These are phyloP conservation scores for Apophysomyces elegans DNA, from an alignment of 371 early-diverging fungal genomes.

Conservation along the genomic window DNA sequence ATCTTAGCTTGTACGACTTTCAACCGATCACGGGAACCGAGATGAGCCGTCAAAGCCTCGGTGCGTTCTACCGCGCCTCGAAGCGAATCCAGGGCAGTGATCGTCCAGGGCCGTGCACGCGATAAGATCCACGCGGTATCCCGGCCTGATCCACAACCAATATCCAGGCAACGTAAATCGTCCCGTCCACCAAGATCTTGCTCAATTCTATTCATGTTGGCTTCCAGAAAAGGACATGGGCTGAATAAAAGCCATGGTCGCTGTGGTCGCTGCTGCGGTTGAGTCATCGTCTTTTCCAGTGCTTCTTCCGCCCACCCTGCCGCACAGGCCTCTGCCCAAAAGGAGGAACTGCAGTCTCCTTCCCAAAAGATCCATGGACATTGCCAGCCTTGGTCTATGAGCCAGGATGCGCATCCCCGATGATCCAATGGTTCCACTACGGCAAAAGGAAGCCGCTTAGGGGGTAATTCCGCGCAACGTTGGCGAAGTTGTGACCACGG, in stretches of 20 bases:
- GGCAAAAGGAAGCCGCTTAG: constrained; percentile 45
- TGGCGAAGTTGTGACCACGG: constrained; percentile 33
- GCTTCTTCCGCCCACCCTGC: constrained; percentile 1
- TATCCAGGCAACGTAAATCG: constrained; percentile 33
- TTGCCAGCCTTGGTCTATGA: constrained; percentile 41
- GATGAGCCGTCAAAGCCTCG: constrained; percentile 21
- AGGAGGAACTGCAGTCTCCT: constrained; percentile 15
- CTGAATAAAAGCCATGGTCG: constrained; percentile 32
- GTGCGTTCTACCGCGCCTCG: constrained; percentile 40
- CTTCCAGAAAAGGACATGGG: constrained; percentile 38
- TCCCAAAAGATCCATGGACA: constrained; percentile 41
- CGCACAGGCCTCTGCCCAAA: constrained; percentile 14
- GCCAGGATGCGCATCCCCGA: constrained; percentile 25
- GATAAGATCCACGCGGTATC: constrained; percentile 45
- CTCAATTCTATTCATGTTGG: constrained; percentile 31
- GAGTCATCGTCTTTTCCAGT: not conserved
- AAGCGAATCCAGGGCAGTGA: constrained; percentile 39
- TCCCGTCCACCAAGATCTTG: constrained; percentile 1
- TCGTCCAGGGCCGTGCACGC: constrained; percentile 34
- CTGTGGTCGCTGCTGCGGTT: not conserved
- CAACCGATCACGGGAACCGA: constrained; percentile 26
- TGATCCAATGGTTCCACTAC: constrained; percentile 33
- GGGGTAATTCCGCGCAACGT: constrained; percentile 47
- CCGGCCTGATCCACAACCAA: constrained; percentile 56
- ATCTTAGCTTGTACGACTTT: constrained; percentile 33